Conservation (phyloP, 2,329 filamentous ascomycete species). For the Mollisia scopiformis region DNA sequence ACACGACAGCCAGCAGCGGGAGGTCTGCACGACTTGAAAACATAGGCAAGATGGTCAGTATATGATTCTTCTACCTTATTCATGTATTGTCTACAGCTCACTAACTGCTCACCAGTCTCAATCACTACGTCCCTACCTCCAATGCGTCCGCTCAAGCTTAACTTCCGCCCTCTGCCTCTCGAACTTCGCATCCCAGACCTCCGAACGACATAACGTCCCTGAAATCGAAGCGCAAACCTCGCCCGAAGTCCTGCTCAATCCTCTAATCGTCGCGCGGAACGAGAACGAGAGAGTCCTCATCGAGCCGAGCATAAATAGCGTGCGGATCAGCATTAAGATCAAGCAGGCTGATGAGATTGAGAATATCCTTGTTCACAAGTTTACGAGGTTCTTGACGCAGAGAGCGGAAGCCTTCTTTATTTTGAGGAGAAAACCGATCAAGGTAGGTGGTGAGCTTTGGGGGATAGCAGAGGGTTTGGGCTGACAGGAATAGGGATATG, state of each 20-base stretch:
- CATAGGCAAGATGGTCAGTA: slow-evolving; percentile 26
- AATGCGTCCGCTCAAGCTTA: slow-evolving; percentile 92
- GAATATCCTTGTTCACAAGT: slow-evolving; percentile 97
- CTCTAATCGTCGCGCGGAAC: slow-evolving; percentile 88
- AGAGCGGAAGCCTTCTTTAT: slow-evolving; percentile 98
- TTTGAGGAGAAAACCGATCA: slow-evolving; percentile 89
- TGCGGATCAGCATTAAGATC: slow-evolving; percentile 97
- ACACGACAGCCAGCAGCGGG: slow-evolving; percentile 13
- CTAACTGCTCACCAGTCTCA: slow-evolving; percentile 66
- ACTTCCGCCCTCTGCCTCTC: slow-evolving; percentile 91
- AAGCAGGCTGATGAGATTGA: slow-evolving; percentile 99
- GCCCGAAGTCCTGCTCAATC: slow-evolving; percentile 91
- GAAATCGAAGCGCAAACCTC: slow-evolving; percentile 94
- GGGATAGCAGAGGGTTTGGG: slow-evolving; percentile 5
- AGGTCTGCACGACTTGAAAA: slow-evolving; percentile 8
- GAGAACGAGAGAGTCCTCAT: slow-evolving; percentile 97
- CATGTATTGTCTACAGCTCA: neutral
- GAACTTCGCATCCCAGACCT: slow-evolving; percentile 96
- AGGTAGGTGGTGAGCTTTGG: slow-evolving; percentile 62
- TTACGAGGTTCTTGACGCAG: slow-evolving; percentile 94
- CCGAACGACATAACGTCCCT: slow-evolving; percentile 96
- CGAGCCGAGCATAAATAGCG: slow-evolving; percentile 95
- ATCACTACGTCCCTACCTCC: slow-evolving; percentile 94
- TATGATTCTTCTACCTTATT: too few relatives aligned
- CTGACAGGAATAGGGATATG: slow-evolving; percentile 72